Base-by-base conservation (phyloP, 2,329 filamentous ascomycete genomes). In the Aspergillus uvarum region DNA sequence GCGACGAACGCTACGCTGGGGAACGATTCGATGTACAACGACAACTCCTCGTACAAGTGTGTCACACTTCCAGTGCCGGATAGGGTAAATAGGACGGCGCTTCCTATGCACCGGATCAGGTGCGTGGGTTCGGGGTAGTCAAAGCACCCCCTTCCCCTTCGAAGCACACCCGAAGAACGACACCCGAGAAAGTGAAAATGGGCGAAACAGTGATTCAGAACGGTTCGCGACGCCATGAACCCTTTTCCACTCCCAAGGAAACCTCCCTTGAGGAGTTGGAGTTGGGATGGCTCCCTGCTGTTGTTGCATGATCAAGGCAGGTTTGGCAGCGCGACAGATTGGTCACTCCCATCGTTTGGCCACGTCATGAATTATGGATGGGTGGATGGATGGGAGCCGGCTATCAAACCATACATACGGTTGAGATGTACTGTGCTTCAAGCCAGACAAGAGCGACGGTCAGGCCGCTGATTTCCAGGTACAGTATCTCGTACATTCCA, bases 281-380 rank as follows among this genome's bases (percentile, higher is more conserved):
- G n/a, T 35, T 35, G 32, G 11, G 14, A 5, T 35, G 32, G 32
- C 14, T 12, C 32, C 32, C 4, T 44, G 38, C 38, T 44, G 16
- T 19, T 19, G 38, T 44, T 44, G 38, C 38, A 44, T 19, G 16
- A 19, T 7, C 16, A 44, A 7, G 38, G 16, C 14, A 12, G 52
- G 52, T 29, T 21, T 19, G 58, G 53, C 51, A 24, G 50, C 42
- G 26, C 31, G 44, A 57, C 21, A 56, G 50, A 55, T 42, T 44
- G 48, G 52, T 29, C 26, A 21, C 29, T 48, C 24, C 44, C 52
- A 61, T 65, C 55, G 38, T 65, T 58, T 44, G 49, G 64, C 64
- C 66, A 67, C 64, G 66, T 67, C 66, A 65, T 54, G 44, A 47
- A 3, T 12, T 47, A 29, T 38, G 55, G 5, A 16, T 16, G 14